These are phyloP conservation scores for Eucalyptus curtisii DNA, from an alignment of 345 rosid genomes.

Conservation along the genomic window DNA sequence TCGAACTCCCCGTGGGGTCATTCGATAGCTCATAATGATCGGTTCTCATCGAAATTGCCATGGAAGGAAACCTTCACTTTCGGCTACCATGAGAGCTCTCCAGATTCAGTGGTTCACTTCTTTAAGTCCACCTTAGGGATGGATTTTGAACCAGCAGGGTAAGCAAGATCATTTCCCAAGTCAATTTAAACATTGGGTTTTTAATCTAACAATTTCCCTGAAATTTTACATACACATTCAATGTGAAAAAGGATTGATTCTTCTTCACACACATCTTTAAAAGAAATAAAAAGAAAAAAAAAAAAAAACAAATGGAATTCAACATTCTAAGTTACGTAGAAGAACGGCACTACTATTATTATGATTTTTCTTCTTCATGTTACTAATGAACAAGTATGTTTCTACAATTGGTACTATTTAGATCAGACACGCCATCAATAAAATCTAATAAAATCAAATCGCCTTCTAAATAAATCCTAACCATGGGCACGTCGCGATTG, in stretches of 20 bases:
- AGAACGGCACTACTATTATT: not conserved
- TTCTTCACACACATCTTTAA: not conserved
- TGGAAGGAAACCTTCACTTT: slow-evolving; percentile 65
- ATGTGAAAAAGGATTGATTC: not conserved
- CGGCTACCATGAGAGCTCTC: not conserved
- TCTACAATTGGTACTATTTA: not conserved
- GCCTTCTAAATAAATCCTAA: not conserved
- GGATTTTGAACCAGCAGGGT: slow-evolving; percentile 25
- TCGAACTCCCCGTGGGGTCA: slow-evolving; percentile 23
- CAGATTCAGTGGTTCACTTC: slow-evolving; percentile 14
- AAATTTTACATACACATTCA: not conserved
- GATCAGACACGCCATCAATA: not conserved
- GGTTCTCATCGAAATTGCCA: slow-evolving; percentile 39
- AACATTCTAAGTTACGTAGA: not conserved
- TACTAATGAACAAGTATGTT: not conserved
- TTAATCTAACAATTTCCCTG: not conserved
- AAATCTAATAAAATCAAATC: not conserved
- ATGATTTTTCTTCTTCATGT: not conserved
- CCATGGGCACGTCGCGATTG: not conserved
- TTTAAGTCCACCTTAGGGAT: slow-evolving; percentile 17
- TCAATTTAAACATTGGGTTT: not conserved
- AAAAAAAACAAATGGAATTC: not conserved
- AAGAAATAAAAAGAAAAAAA: not conserved
- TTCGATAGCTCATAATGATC: slow-evolving; percentile 28
- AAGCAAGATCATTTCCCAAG: not conserved